Evolutionary conservation across 2,329 filamentous ascomycete genomes (phyloP).

Genomic region (Exophiala sideris): DNA sequence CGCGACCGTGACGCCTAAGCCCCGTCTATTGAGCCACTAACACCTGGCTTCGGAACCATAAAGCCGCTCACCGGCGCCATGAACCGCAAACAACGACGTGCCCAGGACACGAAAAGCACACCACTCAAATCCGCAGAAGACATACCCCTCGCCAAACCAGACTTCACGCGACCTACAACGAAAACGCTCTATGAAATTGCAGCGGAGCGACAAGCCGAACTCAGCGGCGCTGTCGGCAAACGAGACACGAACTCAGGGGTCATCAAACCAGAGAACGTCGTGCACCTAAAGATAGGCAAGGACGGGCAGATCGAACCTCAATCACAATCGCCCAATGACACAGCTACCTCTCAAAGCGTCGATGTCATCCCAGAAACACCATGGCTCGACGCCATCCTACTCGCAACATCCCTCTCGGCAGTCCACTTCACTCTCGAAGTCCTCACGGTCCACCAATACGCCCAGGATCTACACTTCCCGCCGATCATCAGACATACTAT

Average conservation of each 20-base stretch:
- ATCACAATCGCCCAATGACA: background rate
- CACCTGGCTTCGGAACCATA: no score
- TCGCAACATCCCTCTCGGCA: conserved; percentile 41
- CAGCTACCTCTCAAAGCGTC: background rate
- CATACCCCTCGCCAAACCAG: conserved; percentile 19
- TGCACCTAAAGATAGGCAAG: conserved; percentile 25
- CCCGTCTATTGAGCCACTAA: no score
- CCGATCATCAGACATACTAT: conserved; percentile 34
- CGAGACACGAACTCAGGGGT: conserved; percentile 28
- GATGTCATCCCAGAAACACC: conserved; percentile 10
- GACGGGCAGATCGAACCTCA: conserved; percentile 21
- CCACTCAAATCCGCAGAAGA: conserved; percentile 19
- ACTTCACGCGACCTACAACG: conserved; percentile 17
- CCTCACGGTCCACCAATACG: conserved; percentile 47
- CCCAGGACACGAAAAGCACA: conserved; percentile 10
- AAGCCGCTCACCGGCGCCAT: background rate
- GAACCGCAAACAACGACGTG: conserved; percentile 28
- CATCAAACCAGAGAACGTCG: conserved; percentile 21
- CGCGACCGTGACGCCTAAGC: no score
- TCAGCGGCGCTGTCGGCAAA: conserved; percentile 33
- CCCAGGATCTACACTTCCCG: conserved; percentile 31
- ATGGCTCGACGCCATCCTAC: conserved; percentile 41
- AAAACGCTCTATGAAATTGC: conserved; percentile 46
- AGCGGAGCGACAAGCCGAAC: conserved; percentile 40
- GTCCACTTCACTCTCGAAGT: conserved; percentile 46